phyloP scores from a whole-genome alignment of 805 yeast genomes.

The Candida adriatica region DNA sequence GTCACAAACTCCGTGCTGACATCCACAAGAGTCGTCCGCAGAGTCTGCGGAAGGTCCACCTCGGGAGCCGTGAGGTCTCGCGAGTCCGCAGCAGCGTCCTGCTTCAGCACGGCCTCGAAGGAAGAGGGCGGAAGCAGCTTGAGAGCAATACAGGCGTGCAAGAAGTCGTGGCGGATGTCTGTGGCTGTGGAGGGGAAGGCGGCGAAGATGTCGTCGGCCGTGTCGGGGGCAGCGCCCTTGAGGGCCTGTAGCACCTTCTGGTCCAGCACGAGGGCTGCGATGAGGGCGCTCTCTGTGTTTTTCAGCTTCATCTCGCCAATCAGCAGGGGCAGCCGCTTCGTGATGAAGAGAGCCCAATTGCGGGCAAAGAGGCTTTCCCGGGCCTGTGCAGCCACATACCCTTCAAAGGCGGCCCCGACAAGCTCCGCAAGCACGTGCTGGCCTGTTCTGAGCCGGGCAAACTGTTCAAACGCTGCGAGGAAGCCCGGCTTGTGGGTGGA shows the following conservation, averaged over 20 bases:
- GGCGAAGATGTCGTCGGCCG: conserved; percentile 42
- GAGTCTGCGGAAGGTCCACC: conserved; percentile 24
- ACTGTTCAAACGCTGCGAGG: conserved; percentile 26
- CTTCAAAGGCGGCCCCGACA: conserved; percentile 37
- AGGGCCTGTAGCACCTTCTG: conserved; percentile 26
- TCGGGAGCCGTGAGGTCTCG: conserved; percentile 28
- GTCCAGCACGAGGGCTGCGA: conserved; percentile 26
- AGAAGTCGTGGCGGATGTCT: conserved; percentile 45
- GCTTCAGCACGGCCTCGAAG: conserved; percentile 30
- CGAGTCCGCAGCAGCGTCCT: conserved; percentile 32
- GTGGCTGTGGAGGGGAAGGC: conserved; percentile 39
- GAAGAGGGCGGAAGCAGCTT: conserved; percentile 29
- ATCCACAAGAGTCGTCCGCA: conserved; percentile 27
- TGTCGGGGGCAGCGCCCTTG: conserved; percentile 16
- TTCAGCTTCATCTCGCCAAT: conserved; percentile 28
- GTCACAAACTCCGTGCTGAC: conserved; percentile 42
- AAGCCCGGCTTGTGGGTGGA: conserved; percentile 25
- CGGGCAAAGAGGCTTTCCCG: conserved; percentile 28
- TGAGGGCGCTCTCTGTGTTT: conserved; percentile 22
- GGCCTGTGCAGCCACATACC: conserved; percentile 32
- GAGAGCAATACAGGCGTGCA: conserved; percentile 37
- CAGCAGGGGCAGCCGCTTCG: conserved; percentile 40
- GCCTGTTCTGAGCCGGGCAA: conserved; percentile 25
- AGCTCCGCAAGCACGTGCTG: conserved; percentile 31
- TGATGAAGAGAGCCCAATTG: conserved; percentile 40